Base-by-base conservation (phyloP, 306 rosid species). In the Luffa acutangula region DNA sequence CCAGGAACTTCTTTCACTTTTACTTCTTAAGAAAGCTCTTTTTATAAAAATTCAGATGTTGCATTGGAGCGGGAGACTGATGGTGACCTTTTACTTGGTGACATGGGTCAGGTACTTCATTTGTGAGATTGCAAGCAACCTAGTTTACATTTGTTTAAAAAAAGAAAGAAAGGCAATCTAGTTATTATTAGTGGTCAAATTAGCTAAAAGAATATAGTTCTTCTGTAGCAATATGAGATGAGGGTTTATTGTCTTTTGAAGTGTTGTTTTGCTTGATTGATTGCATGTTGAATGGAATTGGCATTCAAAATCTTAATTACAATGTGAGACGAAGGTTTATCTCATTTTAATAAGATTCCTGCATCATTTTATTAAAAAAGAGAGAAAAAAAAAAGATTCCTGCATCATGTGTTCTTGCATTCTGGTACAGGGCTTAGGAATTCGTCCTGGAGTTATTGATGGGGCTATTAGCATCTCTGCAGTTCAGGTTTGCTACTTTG, bases 401-500 rank as follows among this genome's bases (percentile, higher is more conserved):
- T 3, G 69, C 3, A 34, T 36, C 18, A 63, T 33, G 6, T 52
- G 46, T 43, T 48, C 8, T 52, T 74, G 39, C 5, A 31, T 57
- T 41, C 59, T 81, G 66, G 85, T 87, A 81, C 90, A 94, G 98
- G 98, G 98, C 71, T 78, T 94, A 57, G 98, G 98, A 83, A 36
- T 94, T 86, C 97, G 98, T 63, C 87, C 92, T 45, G 97, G 97
- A 78, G 90, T 94, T 65, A 84, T 94, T 81, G 98, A 94, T 75
- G 97, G 98, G 57, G 97, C 92, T 75, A 92, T 94, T 81, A 91
- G 98, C 81, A 92, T 94, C 81, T 94, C 98, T 3, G 98, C 97
- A 2, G 90, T 95, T 84, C 97, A 92, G 97, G 98, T 95, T 73
- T 77, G 59, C 64, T 15, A 31, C 69, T 64, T 64, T 3, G 45